Evolutionary conservation across 805 yeast genomes (phyloP), one percentile per base, ranked within the genome.

Genomic region (Wickerhamia fluorescens): DNA sequence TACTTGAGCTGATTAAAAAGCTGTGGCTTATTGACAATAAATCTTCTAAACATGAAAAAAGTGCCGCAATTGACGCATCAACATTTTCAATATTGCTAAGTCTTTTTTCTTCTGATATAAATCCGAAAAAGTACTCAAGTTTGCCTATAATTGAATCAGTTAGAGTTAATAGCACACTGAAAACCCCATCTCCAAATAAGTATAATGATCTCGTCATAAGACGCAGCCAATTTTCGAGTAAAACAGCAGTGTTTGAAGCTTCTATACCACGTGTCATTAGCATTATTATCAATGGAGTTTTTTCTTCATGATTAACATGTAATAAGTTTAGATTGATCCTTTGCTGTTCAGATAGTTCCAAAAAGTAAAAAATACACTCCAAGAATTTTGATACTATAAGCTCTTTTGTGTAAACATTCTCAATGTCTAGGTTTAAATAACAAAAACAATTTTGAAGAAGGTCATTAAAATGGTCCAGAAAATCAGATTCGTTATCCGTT

Each of bases 1-100:
- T 26, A 16, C 34, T 48, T 2, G 66, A 66, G 0, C 66, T 58
- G 10, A 25, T 20, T 34, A 75, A 45, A 37, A 67, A 73, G 17
- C 73, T 66, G 46, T 81, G 85, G 7, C 82, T 67, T 1, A 68
- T 56, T 2, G 68, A 63, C 20, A 86, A 47, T 7, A 86, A 51
- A 29, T 76, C 80, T 43, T 85, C 88, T 14, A 85, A 46, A 0
- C 89, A 88, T 9, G 67, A 67, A 47, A 28, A 72, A 46, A 37
- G 73, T 51, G 19, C 75, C 53, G 34, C 69, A 56, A 45, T 64
- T 54, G 50, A 51, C 1, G 62, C 45, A 7, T 70, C 74, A 5
- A 71, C 64, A 28, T 59, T 57, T 8, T 40, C 37, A 7, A 42
- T 32, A 3, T 37, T 37, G 10, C 36, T 35, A 13, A 42, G 30